A percentile compares a stretch with the other conserved stretches of the same genome.
Evolutionary conservation across 768 basidiomycete genomes (phyloP).

Genomic region (Psilocybe tampanensis): DNA sequence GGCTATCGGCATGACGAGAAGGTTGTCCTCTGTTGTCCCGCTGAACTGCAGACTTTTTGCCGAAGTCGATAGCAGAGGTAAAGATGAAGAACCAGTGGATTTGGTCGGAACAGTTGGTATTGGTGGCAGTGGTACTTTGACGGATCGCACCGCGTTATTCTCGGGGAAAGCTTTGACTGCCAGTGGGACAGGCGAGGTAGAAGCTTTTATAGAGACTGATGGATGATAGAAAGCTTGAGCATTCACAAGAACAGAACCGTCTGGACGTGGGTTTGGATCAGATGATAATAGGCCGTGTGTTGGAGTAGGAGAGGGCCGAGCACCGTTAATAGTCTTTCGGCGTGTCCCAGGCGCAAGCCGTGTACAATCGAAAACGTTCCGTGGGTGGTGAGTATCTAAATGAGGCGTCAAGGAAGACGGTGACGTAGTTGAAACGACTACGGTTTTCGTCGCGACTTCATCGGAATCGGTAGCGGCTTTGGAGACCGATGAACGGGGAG

Average conservation of each 20-base stretch:
- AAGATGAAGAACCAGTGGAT: not conserved
- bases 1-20: constrained; percentile 11
- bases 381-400: constrained; percentile 25
- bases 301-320: constrained; percentile 12
- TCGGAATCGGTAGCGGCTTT: constrained; percentile 12
- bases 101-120: not conserved
- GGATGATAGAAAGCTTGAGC: constrained; percentile 19
- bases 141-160: constrained; percentile 5
- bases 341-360: constrained; percentile 25
- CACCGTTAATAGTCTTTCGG: constrained; percentile 23
- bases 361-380: constrained; percentile 25
- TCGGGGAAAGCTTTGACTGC: not conserved
- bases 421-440: constrained; percentile 21
- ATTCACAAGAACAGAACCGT: not conserved
- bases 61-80: not conserved
- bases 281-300: not conserved
- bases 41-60: constrained; percentile 6
- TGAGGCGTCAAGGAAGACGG: constrained; percentile 8
- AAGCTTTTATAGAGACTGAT: constrained; percentile 8
- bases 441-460: constrained; percentile 9
- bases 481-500: constrained; percentile 9
- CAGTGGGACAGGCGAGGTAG: constrained; percentile 10
- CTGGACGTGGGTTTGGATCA: constrained; percentile 3
- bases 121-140: not conserved
- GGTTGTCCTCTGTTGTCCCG: constrained; percentile 17